A percentile compares a stretch with the other conserved stretches of the same genome.
phyloP scores from a whole-genome alignment of 2,329 filamentous ascomycete species.

The Cucurbitaria berberidis region DNA sequence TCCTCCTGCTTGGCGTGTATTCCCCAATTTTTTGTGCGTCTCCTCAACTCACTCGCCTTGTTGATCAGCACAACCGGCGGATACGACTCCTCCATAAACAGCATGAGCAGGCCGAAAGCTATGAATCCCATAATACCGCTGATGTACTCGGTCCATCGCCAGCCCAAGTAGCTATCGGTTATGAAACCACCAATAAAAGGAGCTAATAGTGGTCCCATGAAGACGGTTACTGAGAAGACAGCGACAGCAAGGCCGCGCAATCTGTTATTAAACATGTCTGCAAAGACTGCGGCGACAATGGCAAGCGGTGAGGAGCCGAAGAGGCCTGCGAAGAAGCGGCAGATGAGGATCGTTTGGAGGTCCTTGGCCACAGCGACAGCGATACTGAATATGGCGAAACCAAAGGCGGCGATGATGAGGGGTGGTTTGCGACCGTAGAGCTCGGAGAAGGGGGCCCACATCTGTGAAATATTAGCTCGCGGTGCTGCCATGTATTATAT shows the following conservation, averaged over 20 bases:
- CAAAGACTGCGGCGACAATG: constrained; percentile 61
- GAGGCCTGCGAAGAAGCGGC: constrained; percentile 61
- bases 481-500: too few species aligned
- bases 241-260: constrained; percentile 52
- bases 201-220: constrained; percentile 59
- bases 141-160: constrained; percentile 63
- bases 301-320: constrained; percentile 62
- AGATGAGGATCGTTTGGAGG: constrained; percentile 60
- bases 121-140: constrained; percentile 63
- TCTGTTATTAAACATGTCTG: constrained; percentile 62
- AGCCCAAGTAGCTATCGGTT: constrained; percentile 56
- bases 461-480: constrained; percentile 15
- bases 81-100: constrained; percentile 65
- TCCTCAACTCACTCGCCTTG: constrained; percentile 62
- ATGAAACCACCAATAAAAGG: constrained; percentile 64
- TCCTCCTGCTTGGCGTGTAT: constrained; percentile 66
- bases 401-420: constrained; percentile 56
- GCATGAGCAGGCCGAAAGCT: constrained; percentile 55
- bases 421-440: constrained; percentile 58
- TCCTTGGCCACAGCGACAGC: constrained; percentile 59
- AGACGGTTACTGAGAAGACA: constrained; percentile 57
- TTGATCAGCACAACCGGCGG: constrained; percentile 63
- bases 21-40: constrained; percentile 65
- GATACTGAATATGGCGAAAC: constrained; percentile 59
- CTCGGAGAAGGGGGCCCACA: constrained; percentile 60